phyloP scores from a whole-genome alignment of 192 early-diverging fungal genomes.

The Geranomyces michiganensis region DNA sequence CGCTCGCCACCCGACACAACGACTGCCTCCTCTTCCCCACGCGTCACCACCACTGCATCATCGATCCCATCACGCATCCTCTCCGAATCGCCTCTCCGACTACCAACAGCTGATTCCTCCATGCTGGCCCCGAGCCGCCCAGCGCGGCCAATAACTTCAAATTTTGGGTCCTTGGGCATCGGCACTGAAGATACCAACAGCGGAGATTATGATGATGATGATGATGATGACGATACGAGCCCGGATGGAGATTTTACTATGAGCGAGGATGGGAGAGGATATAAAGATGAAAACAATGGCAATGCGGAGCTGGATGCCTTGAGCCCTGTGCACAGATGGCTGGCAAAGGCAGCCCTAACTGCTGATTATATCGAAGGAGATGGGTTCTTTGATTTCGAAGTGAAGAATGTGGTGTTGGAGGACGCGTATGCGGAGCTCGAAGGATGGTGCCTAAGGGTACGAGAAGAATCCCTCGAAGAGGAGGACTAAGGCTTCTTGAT shows the following conservation, averaged over 20 bases:
- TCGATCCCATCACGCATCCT: too few relatives aligned
- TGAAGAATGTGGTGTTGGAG: conserved; percentile 53
- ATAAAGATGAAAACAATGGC: too few relatives aligned
- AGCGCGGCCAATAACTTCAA: neutral
- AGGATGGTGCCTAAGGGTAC: conserved; percentile 43
- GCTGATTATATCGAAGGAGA: conserved; percentile 4
- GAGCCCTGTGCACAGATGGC: conserved; percentile 43
- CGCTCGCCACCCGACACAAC: too few relatives aligned
- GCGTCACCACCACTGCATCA: too few relatives aligned
- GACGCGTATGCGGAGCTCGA: conserved; percentile 45
- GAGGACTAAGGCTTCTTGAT: too few relatives aligned
- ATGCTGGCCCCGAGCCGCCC: too few relatives aligned
- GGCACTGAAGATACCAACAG: neutral
- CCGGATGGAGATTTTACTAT: too few relatives aligned
- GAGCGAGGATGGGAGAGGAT: neutral
- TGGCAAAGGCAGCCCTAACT: conserved; percentile 42
- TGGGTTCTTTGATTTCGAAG: conserved; percentile 42
- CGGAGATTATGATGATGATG: neutral
- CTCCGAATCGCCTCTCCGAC: too few relatives aligned
- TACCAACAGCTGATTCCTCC: too few relatives aligned
- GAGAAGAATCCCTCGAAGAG: conserved; percentile 42
- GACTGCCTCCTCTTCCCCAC: too few relatives aligned
- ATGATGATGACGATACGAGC: neutral
- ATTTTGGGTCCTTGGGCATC: neutral
- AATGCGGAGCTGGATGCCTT: conserved; percentile 23